Conservation (phyloP, 352 stramenopile genomes). For the Thalassiosira delicatula region DNA sequence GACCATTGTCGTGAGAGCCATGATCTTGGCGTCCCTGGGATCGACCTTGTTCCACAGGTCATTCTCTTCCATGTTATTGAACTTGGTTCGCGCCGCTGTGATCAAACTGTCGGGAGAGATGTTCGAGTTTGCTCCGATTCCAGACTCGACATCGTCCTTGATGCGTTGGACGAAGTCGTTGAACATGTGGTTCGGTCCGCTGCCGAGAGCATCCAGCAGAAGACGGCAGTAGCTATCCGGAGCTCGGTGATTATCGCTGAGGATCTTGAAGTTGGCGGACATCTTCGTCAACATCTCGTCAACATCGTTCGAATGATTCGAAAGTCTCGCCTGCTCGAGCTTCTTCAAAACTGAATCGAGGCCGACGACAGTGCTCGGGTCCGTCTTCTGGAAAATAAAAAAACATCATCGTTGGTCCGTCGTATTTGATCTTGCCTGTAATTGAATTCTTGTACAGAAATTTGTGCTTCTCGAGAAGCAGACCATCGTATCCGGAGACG, state of each 20-base stretch:
- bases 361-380: conserved; percentile 17
- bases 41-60: conserved; percentile 19
- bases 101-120: background rate
- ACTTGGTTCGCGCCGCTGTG: conserved; percentile 3
- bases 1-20: conserved; percentile 3
- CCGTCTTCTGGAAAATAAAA: background rate
- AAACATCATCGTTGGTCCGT: conserved; percentile 17
- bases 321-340: background rate
- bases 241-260: background rate
- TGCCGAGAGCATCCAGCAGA: background rate
- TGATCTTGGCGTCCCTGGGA: conserved; percentile 10
- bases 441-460: conserved; percentile 14
- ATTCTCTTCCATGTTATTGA: conserved; percentile 25
- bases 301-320: conserved; percentile 3
- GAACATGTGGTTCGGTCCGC: conserved; percentile 7
- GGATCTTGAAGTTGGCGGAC: background rate
- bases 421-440: background rate
- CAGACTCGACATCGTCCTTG: conserved; percentile 19
- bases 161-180: conserved; percentile 26
- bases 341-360: background rate
- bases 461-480: conserved; percentile 1
- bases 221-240: background rate
- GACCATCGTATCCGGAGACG: background rate
- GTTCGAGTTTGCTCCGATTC: conserved; percentile 14
- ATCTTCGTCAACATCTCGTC: background rate